Evolutionary conservation across 352 stramenopile genomes (phyloP), one percentile per base, ranked within the genome.

Genomic region (Pythium utonaiense): DNA sequence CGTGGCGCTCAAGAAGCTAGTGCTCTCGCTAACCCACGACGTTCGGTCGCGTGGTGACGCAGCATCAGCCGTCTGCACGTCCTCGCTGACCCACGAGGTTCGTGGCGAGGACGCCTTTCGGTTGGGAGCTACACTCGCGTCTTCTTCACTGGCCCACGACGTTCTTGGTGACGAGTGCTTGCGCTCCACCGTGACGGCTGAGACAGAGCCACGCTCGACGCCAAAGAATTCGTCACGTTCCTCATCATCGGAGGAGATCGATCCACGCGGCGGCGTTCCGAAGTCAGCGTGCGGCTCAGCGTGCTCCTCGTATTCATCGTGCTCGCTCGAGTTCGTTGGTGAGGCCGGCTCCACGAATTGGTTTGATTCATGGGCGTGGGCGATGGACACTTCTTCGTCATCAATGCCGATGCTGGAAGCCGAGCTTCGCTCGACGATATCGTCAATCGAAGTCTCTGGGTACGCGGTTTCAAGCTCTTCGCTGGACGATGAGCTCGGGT

Each of bases 401-500:
- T 66, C 34, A 1, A 66, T 22, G 0, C 31, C 47, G 30, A 31
- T n/a, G 31, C 42, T 60, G 12, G 50, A 54, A 25, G 21, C 51
- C 6, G 51, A 50, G 27, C 41, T 60, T 21, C 24, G 31, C 2
- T 53, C 27, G 16, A 24, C 17, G 2, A 33, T 6, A 22, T 17
- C 42, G 8, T 57, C 47, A 17, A 52, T 25, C 6, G 38, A 24
- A 19, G 59, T 22, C 6, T 69, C 62, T 14, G 56, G 42, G 44
- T 59, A 64, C 27, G 63, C 50, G n/a, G 63, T 16, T 9, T 64
- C n/a, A 9, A 62, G 38, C 14, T 58, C 63, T 57, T 65, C 63
- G 30, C 56, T 70, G 8, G 63, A 70, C n/a, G 56, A 62, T n/a
- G 63, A 65, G 51, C 55, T 64, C 17, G 62, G 50, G 62, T 69